Base-by-base conservation (phyloP, 1,139 yeast species). In the Pichia sp. region DNA sequence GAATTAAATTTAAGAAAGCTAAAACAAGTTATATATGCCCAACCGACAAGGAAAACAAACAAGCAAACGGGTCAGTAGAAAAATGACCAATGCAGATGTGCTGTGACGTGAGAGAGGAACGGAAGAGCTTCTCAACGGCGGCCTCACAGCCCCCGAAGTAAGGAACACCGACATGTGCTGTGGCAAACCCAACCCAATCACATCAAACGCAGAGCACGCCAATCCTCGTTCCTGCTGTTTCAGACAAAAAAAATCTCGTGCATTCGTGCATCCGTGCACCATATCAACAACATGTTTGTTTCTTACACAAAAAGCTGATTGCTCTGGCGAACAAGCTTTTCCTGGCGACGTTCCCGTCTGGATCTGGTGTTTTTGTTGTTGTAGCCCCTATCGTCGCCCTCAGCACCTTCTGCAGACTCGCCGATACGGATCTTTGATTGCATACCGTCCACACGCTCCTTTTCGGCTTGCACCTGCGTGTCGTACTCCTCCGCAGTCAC, bases 361-460 rank as follows among this genome's bases (percentile, higher is more conserved):
- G 34, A 21, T 5, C 20, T 13, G 3, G 13, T 20, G 11, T 21
- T 22, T 20, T 35, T 29, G 16, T 18, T 15, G 23, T 31, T 27
- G 34, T 14, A 26, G 10, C 22, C 18, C 6, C 15, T 24, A 13
- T 30, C 18, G 10, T 31, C 31, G 18, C 28, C 35, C 10, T 34
- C 33, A 7, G 19, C 15, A 3, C 11, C 30, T 21, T 39, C 39
- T 15, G 32, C 30, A 11, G 8, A n/a, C n/a, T 24, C 34, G 19
- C 33, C 46, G 10, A 18, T 21, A 10, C 31, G 35, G 4, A 49
- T 14, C 15, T 33, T 48, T 9, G 55, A 49, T 22, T 61, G 54
- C 60, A 62, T 47, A 5, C 42, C 37, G 5, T 51, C 52, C 7
- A 62, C 45, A 36, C 66, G 46, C 6, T 49, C 37, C 31, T 31